Conservation (phyloP, 768 basidiomycete genomes). For the Psilocybe cyanescens region DNA sequence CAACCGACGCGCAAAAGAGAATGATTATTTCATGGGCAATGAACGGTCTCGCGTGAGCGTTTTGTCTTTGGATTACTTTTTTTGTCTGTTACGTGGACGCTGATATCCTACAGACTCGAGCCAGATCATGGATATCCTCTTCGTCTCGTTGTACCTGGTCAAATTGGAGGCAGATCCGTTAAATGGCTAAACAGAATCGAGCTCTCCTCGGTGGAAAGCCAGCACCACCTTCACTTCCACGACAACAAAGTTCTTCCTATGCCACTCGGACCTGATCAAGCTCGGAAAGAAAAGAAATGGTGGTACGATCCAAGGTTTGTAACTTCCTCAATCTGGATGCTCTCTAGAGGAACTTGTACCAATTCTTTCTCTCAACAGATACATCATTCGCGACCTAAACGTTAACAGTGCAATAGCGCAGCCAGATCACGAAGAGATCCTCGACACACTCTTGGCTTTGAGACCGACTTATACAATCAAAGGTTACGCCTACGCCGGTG, state of each 20-base stretch:
- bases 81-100: neutral
- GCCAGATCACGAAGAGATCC: constrained; percentile 57
- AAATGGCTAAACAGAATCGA: constrained; percentile 66
- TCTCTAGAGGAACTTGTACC: neutral
- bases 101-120: constrained; percentile 33
- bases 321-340: neutral
- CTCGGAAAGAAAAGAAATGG: constrained; percentile 53
- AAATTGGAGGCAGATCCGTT: constrained; percentile 64
- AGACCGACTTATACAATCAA: constrained; percentile 39
- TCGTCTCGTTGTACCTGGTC: constrained; percentile 64
- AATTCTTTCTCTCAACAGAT: constrained; percentile 23
- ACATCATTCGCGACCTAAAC: constrained; percentile 57
- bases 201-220: constrained; percentile 49
- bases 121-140: constrained; percentile 71
- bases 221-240: constrained; percentile 51
- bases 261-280: constrained; percentile 52
- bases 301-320: constrained; percentile 55
- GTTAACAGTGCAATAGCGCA: constrained; percentile 60
- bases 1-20: constrained; percentile 44
- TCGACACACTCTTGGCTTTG: constrained; percentile 22
- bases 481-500: constrained; percentile 68
- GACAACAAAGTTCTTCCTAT: constrained; percentile 70
- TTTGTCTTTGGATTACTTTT: neutral
- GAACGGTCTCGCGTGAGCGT: constrained; percentile 52
- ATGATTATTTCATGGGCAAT: constrained; percentile 61